Evolutionary conservation across 2,329 filamentous ascomycete genomes (phyloP).

Genomic region (Penicillium sp.): DNA sequence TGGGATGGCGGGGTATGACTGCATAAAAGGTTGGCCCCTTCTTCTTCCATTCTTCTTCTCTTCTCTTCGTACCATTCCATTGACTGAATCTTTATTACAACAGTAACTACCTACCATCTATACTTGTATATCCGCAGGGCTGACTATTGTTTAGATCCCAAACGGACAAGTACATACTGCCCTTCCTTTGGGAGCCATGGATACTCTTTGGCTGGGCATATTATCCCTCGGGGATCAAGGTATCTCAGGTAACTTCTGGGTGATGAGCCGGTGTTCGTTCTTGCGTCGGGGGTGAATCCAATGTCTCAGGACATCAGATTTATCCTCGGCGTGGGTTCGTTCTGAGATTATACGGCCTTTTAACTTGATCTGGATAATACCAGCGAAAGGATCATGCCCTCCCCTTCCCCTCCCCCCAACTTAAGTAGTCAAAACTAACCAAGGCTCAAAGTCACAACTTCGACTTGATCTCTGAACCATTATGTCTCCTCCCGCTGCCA

Average conservation of each 20-base stretch:
- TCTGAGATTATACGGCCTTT: constrained; percentile 79
- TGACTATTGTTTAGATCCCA: constrained; percentile 17
- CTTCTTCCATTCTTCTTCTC: not conserved
- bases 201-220: constrained; percentile 38
- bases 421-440: constrained; percentile 43
- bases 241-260: constrained; percentile 50
- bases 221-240: constrained; percentile 46
- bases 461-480: constrained; percentile 40
- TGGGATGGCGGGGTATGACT: constrained; percentile 12
- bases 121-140: constrained; percentile 1
- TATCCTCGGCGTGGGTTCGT: constrained; percentile 31
- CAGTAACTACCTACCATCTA: constrained; percentile 18
- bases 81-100: constrained; percentile 7
- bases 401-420: constrained; percentile 41
- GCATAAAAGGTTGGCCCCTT: constrained; percentile 39
- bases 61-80: constrained; percentile 11
- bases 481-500: constrained; percentile 78
- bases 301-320: constrained; percentile 3
- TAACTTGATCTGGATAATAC: constrained; percentile 99
- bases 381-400: constrained; percentile 99
- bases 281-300: constrained; percentile 26
- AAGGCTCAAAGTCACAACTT: constrained; percentile 21
- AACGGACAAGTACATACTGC: constrained; percentile 23
- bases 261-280: constrained; percentile 65
- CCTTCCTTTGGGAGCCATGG: constrained; percentile 36